These are phyloP conservation scores for Nannizziopsis barbatae DNA, from an alignment of 2,329 filamentous ascomycete genomes.

Conservation along the genomic window DNA sequence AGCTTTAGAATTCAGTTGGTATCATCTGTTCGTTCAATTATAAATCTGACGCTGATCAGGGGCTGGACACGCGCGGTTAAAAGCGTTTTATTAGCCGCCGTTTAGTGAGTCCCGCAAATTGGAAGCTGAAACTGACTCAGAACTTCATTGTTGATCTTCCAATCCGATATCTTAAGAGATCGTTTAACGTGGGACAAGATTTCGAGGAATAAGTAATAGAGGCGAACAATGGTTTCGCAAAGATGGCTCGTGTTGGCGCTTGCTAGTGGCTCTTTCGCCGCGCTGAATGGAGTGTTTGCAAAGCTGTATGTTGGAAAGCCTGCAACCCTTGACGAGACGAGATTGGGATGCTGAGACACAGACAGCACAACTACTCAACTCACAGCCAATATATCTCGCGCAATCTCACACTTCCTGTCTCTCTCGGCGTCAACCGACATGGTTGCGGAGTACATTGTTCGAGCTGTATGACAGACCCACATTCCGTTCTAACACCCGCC, in stretches of 20 bases:
- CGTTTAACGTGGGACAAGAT: background rate
- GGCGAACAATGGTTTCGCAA: background rate
- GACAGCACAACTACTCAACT: conserved; percentile 49
- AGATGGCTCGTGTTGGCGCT: conserved; percentile 47
- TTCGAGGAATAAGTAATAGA: background rate
- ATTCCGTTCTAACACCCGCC: background rate
- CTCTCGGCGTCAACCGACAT: conserved; percentile 27
- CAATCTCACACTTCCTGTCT: conserved; percentile 38
- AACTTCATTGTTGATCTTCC: too few species aligned
- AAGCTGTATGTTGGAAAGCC: conserved; percentile 42
- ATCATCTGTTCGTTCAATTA: too few species aligned
- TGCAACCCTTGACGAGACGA: background rate
- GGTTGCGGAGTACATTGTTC: conserved; percentile 39
- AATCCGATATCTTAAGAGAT: too few species aligned
- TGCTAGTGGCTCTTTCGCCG: conserved; percentile 51
- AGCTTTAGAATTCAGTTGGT: too few species aligned
- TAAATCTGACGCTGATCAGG: too few species aligned
- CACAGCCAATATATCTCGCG: conserved; percentile 42
- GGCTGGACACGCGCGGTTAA: too few species aligned
- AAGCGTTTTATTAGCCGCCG: too few species aligned
- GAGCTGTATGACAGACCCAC: conserved; percentile 38
- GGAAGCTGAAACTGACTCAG: too few species aligned
- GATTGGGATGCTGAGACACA: background rate
- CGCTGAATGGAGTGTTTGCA: conserved; percentile 55
- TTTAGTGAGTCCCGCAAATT: too few species aligned